Evolutionary conservation across 352 stramenopile species (phyloP), one percentile per base, ranked within the genome.

Genomic region (Phytophthora hibernalis): DNA sequence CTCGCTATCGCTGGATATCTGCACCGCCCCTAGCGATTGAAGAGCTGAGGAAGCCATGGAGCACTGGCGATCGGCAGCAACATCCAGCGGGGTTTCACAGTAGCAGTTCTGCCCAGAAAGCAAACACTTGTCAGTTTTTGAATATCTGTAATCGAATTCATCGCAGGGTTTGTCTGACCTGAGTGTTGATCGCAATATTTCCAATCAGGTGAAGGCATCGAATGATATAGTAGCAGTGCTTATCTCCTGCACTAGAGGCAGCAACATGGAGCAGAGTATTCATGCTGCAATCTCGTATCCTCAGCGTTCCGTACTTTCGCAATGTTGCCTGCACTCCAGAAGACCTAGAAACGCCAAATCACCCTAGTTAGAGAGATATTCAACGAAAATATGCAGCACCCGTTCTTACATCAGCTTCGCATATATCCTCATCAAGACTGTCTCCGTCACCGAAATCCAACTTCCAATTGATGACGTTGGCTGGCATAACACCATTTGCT

Each of bases 231-330:
- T 77, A 76, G 44, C 70, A 77, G 22, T 85, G 65, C 5, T 76
- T 72, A 35, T 79, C 71, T 16, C 59, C 68, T 38, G 72, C 69
- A 65, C 68, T 74, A 6, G 60, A 60, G n/a, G 74, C 79, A 10
- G 79, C 74, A 49, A 87, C 45, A 61, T 87, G 79, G n/a, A 87
- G 66, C 18, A 87, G 48, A 10, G 76, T 83, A 35, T 85, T 87
- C 79, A 87, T 85, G 13, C 76, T 79, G 49, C 71, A 83, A 49
- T 87, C 79, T 45, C 79, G 70, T 58, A 87, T 80, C 30, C 76
- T 64, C 22, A 87, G 38, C 5, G 76, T 85, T 1, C 76, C 79
- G 43, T 82, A 82, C 45, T 85, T 85, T 35, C 71, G 44, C 37
- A 73, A 16, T 5, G 68, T 78, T 28, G 63, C 53, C 26, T 79